phyloP scores from a whole-genome alignment of 371 early-diverging fungal species.

The Entomophthora muscae region DNA sequence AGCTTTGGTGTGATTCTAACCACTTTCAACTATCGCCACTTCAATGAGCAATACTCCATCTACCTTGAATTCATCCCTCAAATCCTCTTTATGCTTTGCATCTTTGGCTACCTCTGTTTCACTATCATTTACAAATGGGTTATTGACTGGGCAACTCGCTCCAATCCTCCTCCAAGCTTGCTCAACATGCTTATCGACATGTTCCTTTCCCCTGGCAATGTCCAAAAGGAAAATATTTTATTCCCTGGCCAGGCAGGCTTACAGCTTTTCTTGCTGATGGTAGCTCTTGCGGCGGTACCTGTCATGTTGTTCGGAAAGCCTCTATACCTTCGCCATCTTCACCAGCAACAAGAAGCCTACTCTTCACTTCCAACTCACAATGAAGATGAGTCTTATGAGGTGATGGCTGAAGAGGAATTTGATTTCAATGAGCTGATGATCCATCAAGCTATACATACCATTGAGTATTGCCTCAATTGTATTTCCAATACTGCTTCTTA shows the following conservation, averaged over 20 bases:
- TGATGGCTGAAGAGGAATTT: conserved; percentile 9
- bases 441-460: conserved; percentile 96
- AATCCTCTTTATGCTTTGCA: conserved; percentile 74
- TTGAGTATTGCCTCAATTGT: conserved; percentile 96
- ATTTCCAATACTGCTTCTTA: conserved; percentile 99
- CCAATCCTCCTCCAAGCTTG: conserved; percentile 76
- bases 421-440: conserved; percentile 90
- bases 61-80: conserved; percentile 89
- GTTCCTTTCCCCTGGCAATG: conserved; percentile 94
- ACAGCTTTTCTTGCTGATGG: conserved; percentile 64
- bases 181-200: conserved; percentile 97
- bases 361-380: conserved; percentile 30
- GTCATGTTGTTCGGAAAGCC: conserved; percentile 98
- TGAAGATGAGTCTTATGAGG: neutral
- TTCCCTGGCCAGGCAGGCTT: conserved; percentile 79
- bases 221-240: conserved; percentile 46
- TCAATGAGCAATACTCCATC: conserved; percentile 61
- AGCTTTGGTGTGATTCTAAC: conserved; percentile 83
- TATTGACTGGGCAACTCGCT: conserved; percentile 68
- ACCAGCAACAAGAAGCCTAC: conserved; percentile 56
- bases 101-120: conserved; percentile 93
- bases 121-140: conserved; percentile 96
- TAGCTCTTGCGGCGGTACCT: conserved; percentile 89
- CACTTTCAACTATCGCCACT: conserved; percentile 82
- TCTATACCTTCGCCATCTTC: conserved; percentile 57